phyloP scores from a whole-genome alignment of 108 stramenopile species.

The Aurantiochytrium sp. region DNA sequence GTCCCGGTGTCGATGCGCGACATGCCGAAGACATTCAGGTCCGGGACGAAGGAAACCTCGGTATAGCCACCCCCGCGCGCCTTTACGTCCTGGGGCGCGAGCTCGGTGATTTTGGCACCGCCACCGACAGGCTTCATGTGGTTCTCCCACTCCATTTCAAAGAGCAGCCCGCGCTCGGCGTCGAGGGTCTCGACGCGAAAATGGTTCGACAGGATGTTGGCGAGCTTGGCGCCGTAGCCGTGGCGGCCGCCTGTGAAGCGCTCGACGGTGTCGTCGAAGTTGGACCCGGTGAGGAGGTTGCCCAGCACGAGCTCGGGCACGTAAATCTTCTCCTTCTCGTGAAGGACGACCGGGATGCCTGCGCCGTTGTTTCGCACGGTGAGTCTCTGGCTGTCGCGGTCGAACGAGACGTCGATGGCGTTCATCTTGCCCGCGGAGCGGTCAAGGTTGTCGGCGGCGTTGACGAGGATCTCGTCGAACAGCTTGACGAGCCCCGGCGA shows the following conservation, averaged over 20 bases:
- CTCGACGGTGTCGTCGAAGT: conserved; percentile 32
- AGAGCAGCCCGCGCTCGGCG: conserved; percentile 45
- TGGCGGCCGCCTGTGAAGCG: conserved; percentile 76
- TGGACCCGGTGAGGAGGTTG: conserved; percentile 43
- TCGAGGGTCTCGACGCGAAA: conserved; percentile 73
- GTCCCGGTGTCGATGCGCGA: conserved; percentile 56
- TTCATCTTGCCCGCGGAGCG: conserved; percentile 67
- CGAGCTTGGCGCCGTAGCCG: conserved; percentile 82
- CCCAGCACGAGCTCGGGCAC: conserved; percentile 47
- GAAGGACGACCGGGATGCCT: conserved; percentile 39
- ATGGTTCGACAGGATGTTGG: conserved; percentile 74
- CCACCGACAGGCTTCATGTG: conserved; percentile 65
- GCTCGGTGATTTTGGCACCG: conserved; percentile 25
- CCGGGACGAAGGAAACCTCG: conserved; percentile 70
- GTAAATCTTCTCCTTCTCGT: conserved; percentile 30
- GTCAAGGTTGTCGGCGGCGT: conserved; percentile 81
- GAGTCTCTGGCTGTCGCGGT: neutral
- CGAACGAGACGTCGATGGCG: conserved; percentile 65
- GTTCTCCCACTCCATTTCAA: conserved; percentile 64
- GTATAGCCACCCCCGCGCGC: conserved; percentile 59
- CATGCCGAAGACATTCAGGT: conserved; percentile 45
- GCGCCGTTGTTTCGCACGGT: conserved; percentile 75
- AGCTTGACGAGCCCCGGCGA: conserved; percentile 69
- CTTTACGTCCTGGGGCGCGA: neutral
- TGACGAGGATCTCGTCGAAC: conserved; percentile 90